Percentiles rank a stretch among this genome's conserved stretches.
These are phyloP conservation scores for Fusarium tuaranense DNA, from an alignment of 2,329 filamentous ascomycete genomes.

Conservation along the genomic window DNA sequence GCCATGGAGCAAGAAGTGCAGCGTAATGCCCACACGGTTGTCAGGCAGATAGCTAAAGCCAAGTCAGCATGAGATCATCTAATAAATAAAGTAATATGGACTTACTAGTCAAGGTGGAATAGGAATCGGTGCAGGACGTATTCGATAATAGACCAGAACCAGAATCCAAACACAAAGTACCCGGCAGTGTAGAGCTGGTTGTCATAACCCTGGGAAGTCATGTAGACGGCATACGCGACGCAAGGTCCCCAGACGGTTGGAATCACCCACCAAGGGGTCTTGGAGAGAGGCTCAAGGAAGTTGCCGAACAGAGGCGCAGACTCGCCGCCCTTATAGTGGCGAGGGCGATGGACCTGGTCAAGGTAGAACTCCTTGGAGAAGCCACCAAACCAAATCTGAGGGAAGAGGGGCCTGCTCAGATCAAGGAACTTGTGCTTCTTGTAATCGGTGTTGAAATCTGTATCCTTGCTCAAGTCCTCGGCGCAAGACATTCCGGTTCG, in stretches of 20 bases:
- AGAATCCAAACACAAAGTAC: slow-evolving; percentile 79
- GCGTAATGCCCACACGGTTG: slow-evolving; percentile 85
- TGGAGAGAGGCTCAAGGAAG: slow-evolving; percentile 95
- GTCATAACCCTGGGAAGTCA: slow-evolving; percentile 72
- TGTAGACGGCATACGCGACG: slow-evolving; percentile 77
- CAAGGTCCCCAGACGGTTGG: slow-evolving; percentile 88
- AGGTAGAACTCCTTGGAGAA: slow-evolving; percentile 98
- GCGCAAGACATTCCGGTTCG: slow-evolving; percentile 90
- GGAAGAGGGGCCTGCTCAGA: slow-evolving; percentile 83
- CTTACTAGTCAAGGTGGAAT: slow-evolving; percentile 93
- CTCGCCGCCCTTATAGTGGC: slow-evolving; percentile 93
- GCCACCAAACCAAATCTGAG: slow-evolving; percentile 88
- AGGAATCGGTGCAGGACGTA: slow-evolving; percentile 90
- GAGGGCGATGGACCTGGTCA: slow-evolving; percentile 93
- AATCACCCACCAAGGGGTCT: slow-evolving; percentile 94
- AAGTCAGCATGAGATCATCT: slow-evolving; percentile 43
- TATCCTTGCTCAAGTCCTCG: slow-evolving; percentile 89
- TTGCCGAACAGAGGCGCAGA: slow-evolving; percentile 97
- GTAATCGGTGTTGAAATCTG: slow-evolving; percentile 81
- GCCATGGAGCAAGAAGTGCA: slow-evolving; percentile 94
- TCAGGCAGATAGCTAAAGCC: slow-evolving; percentile 82
- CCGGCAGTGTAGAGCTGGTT: slow-evolving; percentile 59
- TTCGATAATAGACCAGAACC: slow-evolving; percentile 90
- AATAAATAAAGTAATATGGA: slow-evolving; percentile 27
- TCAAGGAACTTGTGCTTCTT: slow-evolving; percentile 95